A percentile compares a stretch with the other conserved stretches of the same genome.
Conservation (phyloP, 2,329 filamentous ascomycete genomes). For the Penicillium sp. region DNA sequence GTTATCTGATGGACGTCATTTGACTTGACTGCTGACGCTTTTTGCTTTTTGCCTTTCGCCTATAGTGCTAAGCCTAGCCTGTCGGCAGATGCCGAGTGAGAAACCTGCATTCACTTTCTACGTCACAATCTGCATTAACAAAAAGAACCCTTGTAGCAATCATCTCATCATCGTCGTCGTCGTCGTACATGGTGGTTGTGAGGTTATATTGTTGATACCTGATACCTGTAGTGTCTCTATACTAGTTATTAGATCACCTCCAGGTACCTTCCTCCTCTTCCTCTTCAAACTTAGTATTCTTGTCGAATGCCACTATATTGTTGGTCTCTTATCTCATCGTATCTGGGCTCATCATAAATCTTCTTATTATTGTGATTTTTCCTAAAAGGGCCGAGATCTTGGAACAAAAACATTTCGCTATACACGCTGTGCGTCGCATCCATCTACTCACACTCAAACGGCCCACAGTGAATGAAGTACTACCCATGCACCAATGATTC, state of each 20-base stretch:
- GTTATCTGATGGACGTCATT: constrained; percentile 12
- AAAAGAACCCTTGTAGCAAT: too few relatives aligned
- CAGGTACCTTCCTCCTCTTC: too few relatives aligned
- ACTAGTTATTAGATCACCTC: too few relatives aligned
- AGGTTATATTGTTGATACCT: too few relatives aligned
- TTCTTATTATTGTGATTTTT: not conserved
- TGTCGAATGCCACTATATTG: too few relatives aligned
- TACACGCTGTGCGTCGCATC: not conserved
- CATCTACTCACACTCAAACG: constrained; percentile 13
- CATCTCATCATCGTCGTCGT: too few relatives aligned
- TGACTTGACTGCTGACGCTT: constrained; percentile 2
- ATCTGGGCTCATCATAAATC: too few relatives aligned
- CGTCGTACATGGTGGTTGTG: too few relatives aligned
- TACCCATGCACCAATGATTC: constrained; percentile 46
- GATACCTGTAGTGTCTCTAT: too few relatives aligned
- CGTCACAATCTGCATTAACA: not conserved
- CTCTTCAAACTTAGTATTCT: too few relatives aligned
- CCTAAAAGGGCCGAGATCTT: not conserved
- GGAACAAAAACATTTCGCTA: not conserved
- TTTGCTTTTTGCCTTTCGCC: not conserved
- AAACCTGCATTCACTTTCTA: not conserved
- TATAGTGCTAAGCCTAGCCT: not conserved
- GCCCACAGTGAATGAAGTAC: constrained; percentile 43
- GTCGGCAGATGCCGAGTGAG: not conserved
- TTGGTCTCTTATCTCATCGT: too few relatives aligned